phyloP scores from a whole-genome alignment of 371 early-diverging fungal species.

The Mucor plumbeus region DNA sequence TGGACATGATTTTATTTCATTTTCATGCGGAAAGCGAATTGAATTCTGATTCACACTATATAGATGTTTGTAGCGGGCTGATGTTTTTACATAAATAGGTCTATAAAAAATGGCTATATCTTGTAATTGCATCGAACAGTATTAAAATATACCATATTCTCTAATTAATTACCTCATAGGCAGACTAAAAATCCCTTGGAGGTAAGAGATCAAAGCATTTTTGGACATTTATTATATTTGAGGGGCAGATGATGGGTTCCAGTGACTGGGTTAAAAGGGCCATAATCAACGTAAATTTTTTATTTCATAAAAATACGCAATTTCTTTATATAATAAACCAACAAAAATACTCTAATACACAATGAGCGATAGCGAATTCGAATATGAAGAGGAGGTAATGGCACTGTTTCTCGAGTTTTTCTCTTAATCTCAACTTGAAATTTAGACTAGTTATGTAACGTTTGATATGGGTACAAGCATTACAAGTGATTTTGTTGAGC shows the following conservation, averaged over 20 bases:
- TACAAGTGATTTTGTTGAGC: constrained; percentile 11
- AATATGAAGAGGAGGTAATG: constrained; percentile 32
- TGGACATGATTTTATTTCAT: constrained; percentile 2
- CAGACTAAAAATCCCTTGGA: neutral
- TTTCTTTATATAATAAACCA: no score
- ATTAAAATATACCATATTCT: no score
- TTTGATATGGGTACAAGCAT: constrained; percentile 23
- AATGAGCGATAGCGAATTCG: constrained; percentile 28
- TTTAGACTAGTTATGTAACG: constrained; percentile 29
- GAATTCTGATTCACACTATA: neutral
- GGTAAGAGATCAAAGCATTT: no score
- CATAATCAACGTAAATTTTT: no score
- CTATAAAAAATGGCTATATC: no score
- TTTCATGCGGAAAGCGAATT: constrained; percentile 7
- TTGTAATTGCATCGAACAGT: no score
- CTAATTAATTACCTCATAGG: no score
- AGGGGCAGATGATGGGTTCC: no score
- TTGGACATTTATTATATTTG: no score
- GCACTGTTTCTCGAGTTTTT: neutral
- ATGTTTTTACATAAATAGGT: neutral
- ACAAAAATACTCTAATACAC: neutral
- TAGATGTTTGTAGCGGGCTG: neutral
- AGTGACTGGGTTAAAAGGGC: no score
- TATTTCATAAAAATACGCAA: no score
- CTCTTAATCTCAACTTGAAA: neutral